A percentile compares a stretch with the other conserved stretches of the same genome.
Conservation (phyloP, 2,329 filamentous ascomycete genomes). For the Lachnellula arida region DNA sequence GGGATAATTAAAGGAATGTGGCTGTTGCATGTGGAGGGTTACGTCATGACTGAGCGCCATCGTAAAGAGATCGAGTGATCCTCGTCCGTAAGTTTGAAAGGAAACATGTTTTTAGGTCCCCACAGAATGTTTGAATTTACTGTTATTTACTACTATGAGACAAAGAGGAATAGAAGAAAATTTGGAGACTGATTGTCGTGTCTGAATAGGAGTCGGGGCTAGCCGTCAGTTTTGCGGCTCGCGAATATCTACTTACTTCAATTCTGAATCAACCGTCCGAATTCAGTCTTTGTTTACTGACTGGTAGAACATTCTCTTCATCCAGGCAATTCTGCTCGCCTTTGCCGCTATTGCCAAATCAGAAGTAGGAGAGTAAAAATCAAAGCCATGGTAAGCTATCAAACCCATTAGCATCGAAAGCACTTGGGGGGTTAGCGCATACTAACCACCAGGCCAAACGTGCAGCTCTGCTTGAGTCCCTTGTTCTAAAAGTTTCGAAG, state of each 20-base stretch:
- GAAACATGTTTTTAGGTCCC: not conserved
- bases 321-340: not conserved
- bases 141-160: not conserved
- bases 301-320: not conserved
- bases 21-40: not conserved
- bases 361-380: not conserved
- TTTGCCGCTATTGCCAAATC: not conserved
- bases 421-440: not conserved
- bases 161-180: no score
- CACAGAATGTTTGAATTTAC: not conserved
- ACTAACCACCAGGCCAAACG: slow-evolving; percentile 30
- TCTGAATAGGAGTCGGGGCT: no score
- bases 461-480: slow-evolving; percentile 34
- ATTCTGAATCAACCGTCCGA: not conserved
- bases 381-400: not conserved
- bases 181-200: no score
- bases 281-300: not conserved
- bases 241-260: no score
- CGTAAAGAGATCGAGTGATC: not conserved
- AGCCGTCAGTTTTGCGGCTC: no score
- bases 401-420: not conserved
- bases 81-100: not conserved
- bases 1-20: not conserved
- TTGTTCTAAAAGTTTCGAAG: slow-evolving; percentile 31
- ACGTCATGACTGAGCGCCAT: not conserved